Conservation (phyloP, 2,329 filamentous ascomycete species). For the Colletotrichum sidae region DNA sequence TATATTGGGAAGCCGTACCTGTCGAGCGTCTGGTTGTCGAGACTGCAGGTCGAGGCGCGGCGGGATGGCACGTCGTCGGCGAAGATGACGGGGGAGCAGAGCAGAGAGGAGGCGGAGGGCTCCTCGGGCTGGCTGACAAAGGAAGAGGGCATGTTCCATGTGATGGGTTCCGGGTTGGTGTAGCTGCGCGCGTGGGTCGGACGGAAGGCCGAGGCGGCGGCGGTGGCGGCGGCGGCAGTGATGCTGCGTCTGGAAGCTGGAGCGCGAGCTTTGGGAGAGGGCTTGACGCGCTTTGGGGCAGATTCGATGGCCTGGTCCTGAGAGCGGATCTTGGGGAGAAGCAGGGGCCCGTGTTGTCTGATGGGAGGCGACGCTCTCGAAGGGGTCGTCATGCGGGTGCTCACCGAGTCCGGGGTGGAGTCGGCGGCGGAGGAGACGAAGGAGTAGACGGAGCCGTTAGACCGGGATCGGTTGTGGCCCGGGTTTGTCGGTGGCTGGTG, state of each 20-base stretch:
- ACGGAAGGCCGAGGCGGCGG: conserved; percentile 49
- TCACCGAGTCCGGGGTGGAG: conserved; percentile 72
- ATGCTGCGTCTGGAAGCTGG: conserved; percentile 38
- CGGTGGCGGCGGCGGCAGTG: conserved; percentile 20
- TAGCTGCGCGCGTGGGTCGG: conserved; percentile 68
- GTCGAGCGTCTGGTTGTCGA: conserved; percentile 74
- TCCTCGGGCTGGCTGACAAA: conserved; percentile 46
- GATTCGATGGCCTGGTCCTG: conserved; percentile 82
- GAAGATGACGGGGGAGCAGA: conserved; percentile 74
- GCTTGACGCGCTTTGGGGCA: conserved; percentile 67
- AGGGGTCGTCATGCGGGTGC: conserved; percentile 77
- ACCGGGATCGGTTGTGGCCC: conserved; percentile 72
- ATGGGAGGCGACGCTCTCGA: conserved; percentile 75
- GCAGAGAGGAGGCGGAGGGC: conserved; percentile 58
- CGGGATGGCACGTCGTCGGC: conserved; percentile 61
- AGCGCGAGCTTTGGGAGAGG: conserved; percentile 58
- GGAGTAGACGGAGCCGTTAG: conserved; percentile 76
- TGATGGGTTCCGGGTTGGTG: conserved; percentile 70
- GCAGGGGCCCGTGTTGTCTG: conserved; percentile 80
- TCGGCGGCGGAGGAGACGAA: conserved; percentile 67
- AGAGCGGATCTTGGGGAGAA: conserved; percentile 86
- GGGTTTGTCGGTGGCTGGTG: conserved; percentile 42
- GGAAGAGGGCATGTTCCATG: conserved; percentile 47
- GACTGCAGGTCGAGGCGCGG: conserved; percentile 74
- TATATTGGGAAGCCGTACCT: conserved; percentile 89